Evolutionary conservation across 2,329 filamentous ascomycete genomes (phyloP).

Genomic region (Nothophoma quercina): DNA sequence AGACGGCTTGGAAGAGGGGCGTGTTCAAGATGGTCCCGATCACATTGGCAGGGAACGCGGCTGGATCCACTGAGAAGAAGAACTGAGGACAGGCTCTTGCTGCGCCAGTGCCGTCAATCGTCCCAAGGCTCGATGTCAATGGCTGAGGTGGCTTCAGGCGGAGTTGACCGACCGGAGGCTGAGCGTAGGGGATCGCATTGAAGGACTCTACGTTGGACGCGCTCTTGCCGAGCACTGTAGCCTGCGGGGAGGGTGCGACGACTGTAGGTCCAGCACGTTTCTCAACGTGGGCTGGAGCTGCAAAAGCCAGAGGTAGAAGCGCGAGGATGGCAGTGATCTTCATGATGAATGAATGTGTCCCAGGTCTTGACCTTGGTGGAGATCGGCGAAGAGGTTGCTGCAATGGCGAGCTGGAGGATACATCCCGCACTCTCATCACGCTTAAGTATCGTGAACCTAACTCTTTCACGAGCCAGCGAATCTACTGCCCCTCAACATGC

Average conservation of each 20-base stretch:
- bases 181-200: constrained; percentile 77
- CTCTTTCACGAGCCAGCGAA: constrained; percentile 14
- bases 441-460: constrained; percentile 9
- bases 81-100: constrained; percentile 77
- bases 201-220: constrained; percentile 68
- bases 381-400: neutral
- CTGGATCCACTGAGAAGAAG: constrained; percentile 60
- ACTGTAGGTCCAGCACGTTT: constrained; percentile 62
- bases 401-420: neutral
- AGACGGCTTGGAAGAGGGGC: constrained; percentile 49
- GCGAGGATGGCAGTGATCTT: constrained; percentile 32
- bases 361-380: neutral
- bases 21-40: constrained; percentile 50
- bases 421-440: neutral
- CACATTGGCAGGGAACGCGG: constrained; percentile 45
- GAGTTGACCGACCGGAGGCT: constrained; percentile 70
- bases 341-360: constrained; percentile 31
- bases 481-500: neutral
- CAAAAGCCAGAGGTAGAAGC: constrained; percentile 39
- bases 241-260: constrained; percentile 58
- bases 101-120: constrained; percentile 64
- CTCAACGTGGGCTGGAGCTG: constrained; percentile 50
- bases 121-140: constrained; percentile 65
- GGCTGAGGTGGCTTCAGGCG: constrained; percentile 74
- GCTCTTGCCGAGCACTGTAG: constrained; percentile 62